Conservation (phyloP, 371 early-diverging fungal species). For the Mortierella sp. region DNA sequence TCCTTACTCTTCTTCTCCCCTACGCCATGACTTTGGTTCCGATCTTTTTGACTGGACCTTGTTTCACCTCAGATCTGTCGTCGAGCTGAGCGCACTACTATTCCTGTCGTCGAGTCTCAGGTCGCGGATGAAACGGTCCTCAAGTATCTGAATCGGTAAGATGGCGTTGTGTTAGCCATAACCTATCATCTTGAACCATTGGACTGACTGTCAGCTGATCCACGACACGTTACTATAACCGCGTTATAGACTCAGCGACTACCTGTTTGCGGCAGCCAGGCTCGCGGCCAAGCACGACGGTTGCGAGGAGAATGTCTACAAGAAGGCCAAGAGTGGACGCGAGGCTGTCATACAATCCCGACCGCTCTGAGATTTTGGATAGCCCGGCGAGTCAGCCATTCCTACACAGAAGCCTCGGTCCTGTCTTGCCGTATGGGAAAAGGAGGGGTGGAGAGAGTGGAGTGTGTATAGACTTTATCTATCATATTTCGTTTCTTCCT, state of each 20-base stretch:
- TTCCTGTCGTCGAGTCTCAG: conserved; percentile 75
- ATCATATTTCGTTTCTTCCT: too few relatives aligned
- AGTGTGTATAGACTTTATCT: too few relatives aligned
- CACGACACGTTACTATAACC: too few relatives aligned
- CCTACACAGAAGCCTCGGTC: too few relatives aligned
- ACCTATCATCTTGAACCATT: background rate
- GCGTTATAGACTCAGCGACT: conserved; percentile 88
- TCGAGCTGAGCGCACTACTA: conserved; percentile 86
- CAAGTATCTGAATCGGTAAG: conserved; percentile 79
- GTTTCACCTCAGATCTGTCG: conserved; percentile 89
- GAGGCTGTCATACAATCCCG: conserved; percentile 41
- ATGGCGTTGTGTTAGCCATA: background rate
- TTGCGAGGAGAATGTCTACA: conserved; percentile 76
- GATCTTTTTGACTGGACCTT: too few relatives aligned
- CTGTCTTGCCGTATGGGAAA: too few relatives aligned
- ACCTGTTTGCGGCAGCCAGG: conserved; percentile 88
- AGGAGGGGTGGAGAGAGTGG: too few relatives aligned
- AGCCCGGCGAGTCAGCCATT: too few relatives aligned
- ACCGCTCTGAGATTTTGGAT: too few relatives aligned
- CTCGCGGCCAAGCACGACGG: conserved; percentile 78
- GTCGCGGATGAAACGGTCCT: conserved; percentile 71
- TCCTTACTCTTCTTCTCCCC: too few relatives aligned
- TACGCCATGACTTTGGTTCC: too few relatives aligned
- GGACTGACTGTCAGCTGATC: too few relatives aligned
- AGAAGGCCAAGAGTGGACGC: conserved; percentile 54